Base-by-base conservation (phyloP, 257 asterid genomes). In the Solanum sparsipilum region DNA sequence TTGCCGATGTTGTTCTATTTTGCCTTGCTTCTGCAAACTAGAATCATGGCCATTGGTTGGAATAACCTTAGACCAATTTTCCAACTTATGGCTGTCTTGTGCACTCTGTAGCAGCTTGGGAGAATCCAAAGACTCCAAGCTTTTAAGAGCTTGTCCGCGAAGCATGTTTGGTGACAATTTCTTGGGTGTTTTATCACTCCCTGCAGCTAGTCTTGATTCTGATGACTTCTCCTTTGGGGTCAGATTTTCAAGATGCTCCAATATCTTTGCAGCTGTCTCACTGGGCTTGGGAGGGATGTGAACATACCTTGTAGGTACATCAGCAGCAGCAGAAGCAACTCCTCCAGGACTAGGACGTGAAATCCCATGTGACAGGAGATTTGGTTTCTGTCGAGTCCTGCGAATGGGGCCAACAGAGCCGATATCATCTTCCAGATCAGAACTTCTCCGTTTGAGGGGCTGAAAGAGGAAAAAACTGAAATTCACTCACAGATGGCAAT, bases 241-340 rank as follows among this genome's bases (percentile, higher is more conserved):
- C 88, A 94, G 36, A 48, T 90, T 93, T 83, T 96, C 97, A 91
- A 95, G 95, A 52, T 94, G 96, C 91, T 94, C 94, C 89, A 97
- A 94, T 88, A 97, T 95, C 92, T 89, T 95, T 79, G 97, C 90
- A 85, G 99, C 99, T 90, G 92, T 92, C 92, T 94, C 95, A 88
- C 91, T 92, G 36, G 98, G 94, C 89, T 90, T 89, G 71, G 94
- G 72, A 91, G 96, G 97, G 76, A 94, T 94, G 68, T 72, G 90
- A 65, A 91, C 81, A 92, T 90, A 90, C 90, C 91, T 94, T 84
- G 96, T 88, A 83, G 91, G 92, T 25, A 96, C 89, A 73, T 60
- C 82, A 35, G 7, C 12, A 48, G 89, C 88, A 90, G 78, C 84
- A 89, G 98, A 92, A 86, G 89, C 89, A 88, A 83, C 85, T 89